phyloP scores from a whole-genome alignment of 177 flowering plant species.

The Vitis hybrid region DNA sequence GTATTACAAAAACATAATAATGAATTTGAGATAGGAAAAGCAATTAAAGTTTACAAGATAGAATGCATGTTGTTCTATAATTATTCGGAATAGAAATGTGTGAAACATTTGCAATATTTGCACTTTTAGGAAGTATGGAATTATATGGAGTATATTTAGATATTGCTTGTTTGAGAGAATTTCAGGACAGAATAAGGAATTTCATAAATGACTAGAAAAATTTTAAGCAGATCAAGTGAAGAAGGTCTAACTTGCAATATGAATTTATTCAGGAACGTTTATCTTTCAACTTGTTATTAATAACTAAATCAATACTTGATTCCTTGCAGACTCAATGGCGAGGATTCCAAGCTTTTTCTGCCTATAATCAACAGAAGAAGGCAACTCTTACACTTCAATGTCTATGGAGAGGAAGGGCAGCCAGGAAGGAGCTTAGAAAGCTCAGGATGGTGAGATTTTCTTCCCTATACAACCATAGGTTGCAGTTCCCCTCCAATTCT shows the following conservation, averaged over 20 bases:
- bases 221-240: not conserved
- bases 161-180: not conserved
- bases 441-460: slow-evolving; percentile 65
- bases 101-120: not conserved
- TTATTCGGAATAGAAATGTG: not conserved
- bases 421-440: slow-evolving; percentile 73
- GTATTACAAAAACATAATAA: not conserved
- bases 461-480: slow-evolving; percentile 7
- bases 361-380: slow-evolving; percentile 54
- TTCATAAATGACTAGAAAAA: not conserved
- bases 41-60: not conserved
- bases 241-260: not conserved
- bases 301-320: not conserved
- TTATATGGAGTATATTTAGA: not conserved
- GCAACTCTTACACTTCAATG: slow-evolving; percentile 69
- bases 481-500: not conserved
- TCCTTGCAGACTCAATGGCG: slow-evolving; percentile 71
- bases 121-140: not conserved
- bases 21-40: not conserved
- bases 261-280: not conserved
- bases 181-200: not conserved
- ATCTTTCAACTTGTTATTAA: not conserved
- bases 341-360: slow-evolving; percentile 43
- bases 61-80: not conserved
- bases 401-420: slow-evolving; percentile 77